Percentiles rank a stretch among this genome's conserved stretches.
These are phyloP conservation scores for Parafenestella ontariensis DNA, from an alignment of 2,329 filamentous ascomycete genomes.

Conservation along the genomic window DNA sequence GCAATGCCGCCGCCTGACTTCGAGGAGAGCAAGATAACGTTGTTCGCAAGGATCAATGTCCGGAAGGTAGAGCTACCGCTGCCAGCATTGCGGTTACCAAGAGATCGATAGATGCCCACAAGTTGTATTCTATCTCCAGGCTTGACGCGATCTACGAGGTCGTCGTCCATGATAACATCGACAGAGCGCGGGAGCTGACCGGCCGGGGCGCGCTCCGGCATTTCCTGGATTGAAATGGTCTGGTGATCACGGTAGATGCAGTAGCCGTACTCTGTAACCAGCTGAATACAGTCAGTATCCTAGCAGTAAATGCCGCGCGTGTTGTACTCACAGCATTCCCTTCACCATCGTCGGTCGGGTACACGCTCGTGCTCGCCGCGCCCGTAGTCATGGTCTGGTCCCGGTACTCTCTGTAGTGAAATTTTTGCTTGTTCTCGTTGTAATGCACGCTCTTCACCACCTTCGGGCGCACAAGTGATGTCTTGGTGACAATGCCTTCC, in stretches of 20 bases:
- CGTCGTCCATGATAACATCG: slow-evolving; percentile 95
- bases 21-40: slow-evolving; percentile 90
- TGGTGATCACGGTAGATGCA: slow-evolving; percentile 96
- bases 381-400: slow-evolving; percentile 97
- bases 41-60: slow-evolving; percentile 91
- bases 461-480: slow-evolving; percentile 93
- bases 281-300: slow-evolving; percentile 42
- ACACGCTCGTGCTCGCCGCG: slow-evolving; percentile 87
- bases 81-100: slow-evolving; percentile 92
- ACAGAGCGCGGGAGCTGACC: slow-evolving; percentile 94
- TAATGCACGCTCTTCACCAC: slow-evolving; percentile 99
- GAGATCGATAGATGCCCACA: slow-evolving; percentile 92
- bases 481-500: slow-evolving; percentile 96
- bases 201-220: slow-evolving; percentile 95
- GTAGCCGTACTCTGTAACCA: slow-evolving; percentile 95
- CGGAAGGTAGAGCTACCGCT: slow-evolving; percentile 94
- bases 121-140: slow-evolving; percentile 95
- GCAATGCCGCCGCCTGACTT: slow-evolving; percentile 96
- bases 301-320: not conserved
- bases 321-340: slow-evolving; percentile 72
- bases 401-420: slow-evolving; percentile 87
- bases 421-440: slow-evolving; percentile 84
- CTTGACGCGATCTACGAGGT: slow-evolving; percentile 92
- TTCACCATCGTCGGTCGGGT: slow-evolving; percentile 91
- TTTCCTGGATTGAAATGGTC: slow-evolving; percentile 97